Conservation (phyloP, 2,329 filamentous ascomycete genomes). For the Diplodia corticola region DNA sequence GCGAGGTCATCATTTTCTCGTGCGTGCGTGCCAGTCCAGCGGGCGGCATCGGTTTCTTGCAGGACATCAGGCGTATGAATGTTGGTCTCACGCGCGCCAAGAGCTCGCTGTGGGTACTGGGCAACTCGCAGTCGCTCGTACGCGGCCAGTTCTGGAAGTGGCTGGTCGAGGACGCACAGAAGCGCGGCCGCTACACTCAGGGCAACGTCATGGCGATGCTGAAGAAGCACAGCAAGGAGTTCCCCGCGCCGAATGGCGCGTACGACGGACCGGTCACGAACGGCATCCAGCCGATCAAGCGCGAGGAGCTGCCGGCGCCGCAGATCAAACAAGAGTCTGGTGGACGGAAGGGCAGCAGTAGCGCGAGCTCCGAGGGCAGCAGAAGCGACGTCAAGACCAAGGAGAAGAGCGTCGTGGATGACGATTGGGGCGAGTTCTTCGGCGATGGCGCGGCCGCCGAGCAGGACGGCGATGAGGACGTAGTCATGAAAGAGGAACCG, state of each 20-base stretch:
- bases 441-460: neutral
- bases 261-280: neutral
- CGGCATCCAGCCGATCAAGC: conserved; percentile 5
- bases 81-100: conserved; percentile 96
- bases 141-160: conserved; percentile 90
- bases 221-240: conserved; percentile 51
- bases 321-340: neutral
- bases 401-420: neutral
- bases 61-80: conserved; percentile 98
- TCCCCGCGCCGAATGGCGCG: conserved; percentile 32
- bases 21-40: conserved; percentile 92
- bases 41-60: conserved; percentile 97
- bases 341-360: neutral
- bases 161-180: conserved; percentile 78
- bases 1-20: conserved; percentile 98
- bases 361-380: neutral
- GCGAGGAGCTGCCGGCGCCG: neutral
- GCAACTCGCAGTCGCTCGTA: conserved; percentile 81
- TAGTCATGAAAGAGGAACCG: conserved; percentile 26
- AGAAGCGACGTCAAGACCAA: neutral
- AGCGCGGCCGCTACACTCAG: conserved; percentile 72
- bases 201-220: conserved; percentile 62
- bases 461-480: neutral
- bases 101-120: conserved; percentile 93
- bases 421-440: conserved; percentile 18